Percentiles rank a stretch among this genome's conserved stretches.
Evolutionary conservation across 176 grass and related monocot species (phyloP).

Genomic region (Oryza meyeriana): DNA sequence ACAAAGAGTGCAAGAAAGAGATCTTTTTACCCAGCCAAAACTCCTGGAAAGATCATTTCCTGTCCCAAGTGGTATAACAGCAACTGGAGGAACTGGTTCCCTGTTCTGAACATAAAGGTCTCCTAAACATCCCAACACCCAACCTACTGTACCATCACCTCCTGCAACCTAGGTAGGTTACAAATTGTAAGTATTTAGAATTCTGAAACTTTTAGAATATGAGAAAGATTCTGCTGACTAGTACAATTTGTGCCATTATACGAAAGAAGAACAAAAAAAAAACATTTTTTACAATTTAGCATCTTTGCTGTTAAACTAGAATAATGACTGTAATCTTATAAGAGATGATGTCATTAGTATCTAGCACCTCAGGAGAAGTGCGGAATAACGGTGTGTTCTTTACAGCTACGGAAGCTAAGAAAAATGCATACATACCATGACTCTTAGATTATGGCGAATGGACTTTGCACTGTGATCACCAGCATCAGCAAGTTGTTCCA

Average conservation of each 20-base stretch:
- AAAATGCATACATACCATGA: slow-evolving; percentile 65
- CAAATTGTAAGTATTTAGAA: slow-evolving; percentile 24
- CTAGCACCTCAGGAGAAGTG: background rate
- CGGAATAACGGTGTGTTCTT: slow-evolving; percentile 3
- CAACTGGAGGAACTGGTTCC: slow-evolving; percentile 67
- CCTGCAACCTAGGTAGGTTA: slow-evolving; percentile 76
- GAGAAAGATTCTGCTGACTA: background rate
- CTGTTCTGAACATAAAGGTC: slow-evolving; percentile 64
- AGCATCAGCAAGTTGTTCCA: slow-evolving; percentile 63
- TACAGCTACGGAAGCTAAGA: slow-evolving; percentile 5
- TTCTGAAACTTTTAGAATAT: slow-evolving; percentile 3
- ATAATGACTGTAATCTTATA: background rate
- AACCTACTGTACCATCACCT: slow-evolving; percentile 81
- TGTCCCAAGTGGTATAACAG: slow-evolving; percentile 89
- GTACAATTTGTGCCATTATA: background rate
- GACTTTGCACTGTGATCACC: slow-evolving; percentile 68
- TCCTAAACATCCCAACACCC: slow-evolving; percentile 74
- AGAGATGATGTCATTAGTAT: background rate
- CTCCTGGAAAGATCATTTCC: slow-evolving; percentile 98
- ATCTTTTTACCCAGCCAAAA: slow-evolving; percentile 86
- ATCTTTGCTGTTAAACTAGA: slow-evolving; percentile 9
- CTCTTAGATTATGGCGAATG: slow-evolving; percentile 63
- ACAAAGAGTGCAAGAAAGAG: slow-evolving; percentile 25
- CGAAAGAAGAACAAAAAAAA: background rate
- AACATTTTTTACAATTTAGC: background rate